These are phyloP conservation scores for Setaria italica DNA, from an alignment of 202 grass and related monocot genomes.

Conservation along the genomic window DNA sequence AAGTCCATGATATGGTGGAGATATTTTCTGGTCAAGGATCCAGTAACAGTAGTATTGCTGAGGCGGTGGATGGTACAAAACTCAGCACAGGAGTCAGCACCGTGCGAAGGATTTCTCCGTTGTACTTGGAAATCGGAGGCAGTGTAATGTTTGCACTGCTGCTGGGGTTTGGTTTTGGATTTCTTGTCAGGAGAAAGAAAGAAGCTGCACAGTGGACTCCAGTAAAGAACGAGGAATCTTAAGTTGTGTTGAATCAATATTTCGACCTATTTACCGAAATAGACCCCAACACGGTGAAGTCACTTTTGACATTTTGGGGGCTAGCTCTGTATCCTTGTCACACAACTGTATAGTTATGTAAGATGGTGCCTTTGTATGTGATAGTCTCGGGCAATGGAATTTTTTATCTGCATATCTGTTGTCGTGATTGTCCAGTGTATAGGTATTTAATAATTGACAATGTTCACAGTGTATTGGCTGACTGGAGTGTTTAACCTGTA, in stretches of 20 bases:
- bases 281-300: neutral
- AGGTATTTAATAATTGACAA: neutral
- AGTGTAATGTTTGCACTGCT: constrained; percentile 50
- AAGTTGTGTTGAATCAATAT: constrained; percentile 11
- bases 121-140: constrained; percentile 60
- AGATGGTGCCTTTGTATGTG: constrained; percentile 16
- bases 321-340: neutral
- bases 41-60: neutral
- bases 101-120: neutral
- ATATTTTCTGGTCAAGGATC: constrained; percentile 65
- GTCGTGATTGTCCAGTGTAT: neutral
- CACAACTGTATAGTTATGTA: constrained; percentile 13
- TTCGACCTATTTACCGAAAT: neutral
- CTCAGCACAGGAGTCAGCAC: constrained; percentile 15
- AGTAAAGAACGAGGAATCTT: constrained; percentile 71
- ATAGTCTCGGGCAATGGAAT: neutral
- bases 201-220: constrained; percentile 69
- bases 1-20: constrained; percentile 82
- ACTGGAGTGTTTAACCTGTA: neutral
- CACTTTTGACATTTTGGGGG: neutral
- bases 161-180: constrained; percentile 62
- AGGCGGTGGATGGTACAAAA: constrained; percentile 29
- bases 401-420: neutral
- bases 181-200: constrained; percentile 58
- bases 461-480: neutral